phyloP scores from a whole-genome alignment of 1,139 yeast species.

The Geotrichum klebahnii region DNA sequence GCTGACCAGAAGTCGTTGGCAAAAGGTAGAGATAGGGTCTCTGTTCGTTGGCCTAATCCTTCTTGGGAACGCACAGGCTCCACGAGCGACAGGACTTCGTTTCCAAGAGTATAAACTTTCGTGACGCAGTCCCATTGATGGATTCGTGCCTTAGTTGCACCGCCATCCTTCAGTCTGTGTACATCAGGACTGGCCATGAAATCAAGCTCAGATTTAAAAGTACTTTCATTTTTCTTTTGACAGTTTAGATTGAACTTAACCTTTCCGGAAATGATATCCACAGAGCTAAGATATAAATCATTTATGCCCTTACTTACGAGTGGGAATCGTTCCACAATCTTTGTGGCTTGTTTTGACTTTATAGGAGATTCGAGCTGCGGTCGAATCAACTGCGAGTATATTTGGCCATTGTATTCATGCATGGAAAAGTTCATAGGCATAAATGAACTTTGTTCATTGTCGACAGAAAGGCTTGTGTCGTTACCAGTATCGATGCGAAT shows the following conservation, averaged over 20 bases:
- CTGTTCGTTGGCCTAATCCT: constrained; percentile 33
- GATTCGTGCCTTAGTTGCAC: constrained; percentile 16
- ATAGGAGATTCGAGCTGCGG: constrained; percentile 40
- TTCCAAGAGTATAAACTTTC: constrained; percentile 36
- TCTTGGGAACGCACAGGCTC: constrained; percentile 33
- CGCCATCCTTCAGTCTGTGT: constrained; percentile 15
- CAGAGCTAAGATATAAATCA: too few species aligned
- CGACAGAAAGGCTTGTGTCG: not conserved
- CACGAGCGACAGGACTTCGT: constrained; percentile 34
- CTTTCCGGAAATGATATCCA: constrained; percentile 36
- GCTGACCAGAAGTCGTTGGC: constrained; percentile 43
- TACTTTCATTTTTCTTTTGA: constrained; percentile 20
- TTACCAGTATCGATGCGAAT: not conserved
- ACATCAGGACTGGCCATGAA: constrained; percentile 24
- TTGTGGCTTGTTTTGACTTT: constrained; percentile 30
- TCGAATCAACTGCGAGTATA: constrained; percentile 36
- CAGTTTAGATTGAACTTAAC: constrained; percentile 32
- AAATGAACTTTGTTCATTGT: constrained; percentile 8
- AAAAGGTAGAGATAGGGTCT: constrained; percentile 38
- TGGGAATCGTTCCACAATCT: constrained; percentile 34
- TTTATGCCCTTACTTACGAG: too few species aligned
- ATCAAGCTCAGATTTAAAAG: constrained; percentile 31
- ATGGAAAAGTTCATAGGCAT: constrained; percentile 31
- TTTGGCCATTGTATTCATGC: constrained; percentile 15
- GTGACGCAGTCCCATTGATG: constrained; percentile 37